These are phyloP conservation scores for Thymus mandschuricus DNA, from an alignment of 257 asterid species.

Conservation along the genomic window DNA sequence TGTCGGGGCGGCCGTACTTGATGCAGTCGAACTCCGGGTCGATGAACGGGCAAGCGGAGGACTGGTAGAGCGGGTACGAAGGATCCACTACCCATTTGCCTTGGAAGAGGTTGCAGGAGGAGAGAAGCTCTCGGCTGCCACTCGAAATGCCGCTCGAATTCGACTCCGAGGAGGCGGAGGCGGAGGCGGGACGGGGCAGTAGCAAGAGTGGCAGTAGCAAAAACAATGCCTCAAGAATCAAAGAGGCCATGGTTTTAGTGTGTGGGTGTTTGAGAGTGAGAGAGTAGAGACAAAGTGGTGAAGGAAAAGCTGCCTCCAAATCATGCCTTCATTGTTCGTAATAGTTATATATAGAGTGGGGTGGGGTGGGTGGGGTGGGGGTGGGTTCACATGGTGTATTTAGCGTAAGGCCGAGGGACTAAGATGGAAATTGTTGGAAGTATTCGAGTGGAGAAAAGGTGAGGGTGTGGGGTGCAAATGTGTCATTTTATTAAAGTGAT, in stretches of 20 bases:
- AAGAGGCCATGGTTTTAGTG: slow-evolving; percentile 15
- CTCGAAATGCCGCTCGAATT: slow-evolving; percentile 27
- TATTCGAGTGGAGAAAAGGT: slow-evolving; percentile 28
- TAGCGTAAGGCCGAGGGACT: slow-evolving; percentile 24
- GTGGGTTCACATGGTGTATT: slow-evolving; percentile 36
- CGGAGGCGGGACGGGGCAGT: no score
- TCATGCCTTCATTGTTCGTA: slow-evolving; percentile 20
- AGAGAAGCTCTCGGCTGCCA: slow-evolving; percentile 23
- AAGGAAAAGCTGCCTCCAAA: slow-evolving; percentile 20
- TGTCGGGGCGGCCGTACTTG: slow-evolving; percentile 71
- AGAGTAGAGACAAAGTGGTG: slow-evolving; percentile 19
- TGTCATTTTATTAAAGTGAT: slow-evolving; percentile 5
- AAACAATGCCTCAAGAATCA: slow-evolving; percentile 27
- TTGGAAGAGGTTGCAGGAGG: slow-evolving; percentile 60
- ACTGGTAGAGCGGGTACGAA: slow-evolving; percentile 55
- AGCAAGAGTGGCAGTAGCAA: slow-evolving; percentile 24
- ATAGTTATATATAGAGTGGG: slow-evolving; percentile 3
- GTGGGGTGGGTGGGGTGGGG: not conserved
- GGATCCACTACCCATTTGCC: slow-evolving; percentile 65
- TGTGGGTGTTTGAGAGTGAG: slow-evolving; percentile 1
- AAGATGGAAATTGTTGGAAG: slow-evolving; percentile 39
- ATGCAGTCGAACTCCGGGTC: slow-evolving; percentile 73
- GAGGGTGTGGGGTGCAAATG: slow-evolving; percentile 17
- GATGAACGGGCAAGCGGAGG: slow-evolving; percentile 60
- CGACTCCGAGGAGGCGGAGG: slow-evolving; percentile 12